Base-by-base conservation (phyloP, 2,329 filamentous ascomycete genomes). In the Arthrinium puccinioides region DNA sequence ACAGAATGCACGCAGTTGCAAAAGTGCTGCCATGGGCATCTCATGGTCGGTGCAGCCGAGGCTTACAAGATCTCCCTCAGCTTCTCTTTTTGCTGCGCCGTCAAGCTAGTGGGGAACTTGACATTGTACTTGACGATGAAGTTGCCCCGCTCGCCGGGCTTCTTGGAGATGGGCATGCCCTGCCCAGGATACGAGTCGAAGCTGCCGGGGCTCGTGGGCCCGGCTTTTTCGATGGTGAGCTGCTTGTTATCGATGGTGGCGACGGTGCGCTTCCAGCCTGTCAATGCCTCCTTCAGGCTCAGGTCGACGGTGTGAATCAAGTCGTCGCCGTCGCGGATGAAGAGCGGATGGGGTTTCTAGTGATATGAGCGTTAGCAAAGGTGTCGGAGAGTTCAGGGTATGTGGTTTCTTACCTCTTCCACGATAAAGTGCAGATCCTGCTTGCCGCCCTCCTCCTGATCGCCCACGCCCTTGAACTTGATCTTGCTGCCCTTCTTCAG, bases 401-500 rank as follows among this genome's bases (percentile, higher is more conserved):
- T 11, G 31, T 37, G 24, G 56, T 7, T 20, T 30, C 81, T 70
- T 76, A 89, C 87, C 82, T 96, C 90, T 62, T 88, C 84, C 16
- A 98, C 77, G 41, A 98, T 83, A 53, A 98, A 94, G 60, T 96
- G 89, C 36, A 98, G 64, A 62, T 98, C 92, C 61, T 98, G 92
- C 41, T 88, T 86, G 11, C 90, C 90, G 28, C 92, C 92, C 56
- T 97, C 92, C 44, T 95, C 88, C 60, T 97, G 89, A 61, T 98
- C 92, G 9, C 92, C 92, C n/a, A 98, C 89, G 28, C 90, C 88
- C 55, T 85, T 86, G 58, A 95, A 98, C 65, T 96, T 96, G 63
- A 98, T 95, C 72, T 97, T 98, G 55, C 87, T 94, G 21, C 92
- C 92, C 51, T 94, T 89, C 67, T 97, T 96, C 62, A 97, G 67